Conservation (phyloP, 345 rosid species). For the Hirschfeldia incana region DNA sequence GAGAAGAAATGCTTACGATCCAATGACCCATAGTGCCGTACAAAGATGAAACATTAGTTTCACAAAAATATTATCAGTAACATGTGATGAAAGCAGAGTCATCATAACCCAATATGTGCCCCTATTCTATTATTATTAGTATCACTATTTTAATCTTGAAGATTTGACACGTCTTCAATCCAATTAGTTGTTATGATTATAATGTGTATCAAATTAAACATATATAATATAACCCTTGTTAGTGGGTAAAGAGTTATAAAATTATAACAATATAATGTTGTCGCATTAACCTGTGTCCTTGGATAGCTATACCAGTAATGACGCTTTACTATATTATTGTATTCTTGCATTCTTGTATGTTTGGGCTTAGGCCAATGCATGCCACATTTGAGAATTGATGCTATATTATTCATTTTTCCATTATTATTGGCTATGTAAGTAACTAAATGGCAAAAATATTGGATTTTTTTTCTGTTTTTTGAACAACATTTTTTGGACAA, state of each 20-base stretch:
- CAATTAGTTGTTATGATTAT: conserved; percentile 16
- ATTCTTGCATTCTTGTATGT: background rate
- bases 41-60: conserved; percentile 19
- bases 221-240: background rate
- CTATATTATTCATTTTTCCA: background rate
- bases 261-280: background rate
- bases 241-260: conserved; percentile 23
- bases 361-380: background rate
- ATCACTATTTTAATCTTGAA: conserved; percentile 8
- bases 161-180: conserved; percentile 33
- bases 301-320: background rate
- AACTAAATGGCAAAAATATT: background rate
- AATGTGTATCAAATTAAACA: conserved; percentile 1
- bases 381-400: background rate
- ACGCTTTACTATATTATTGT: background rate
- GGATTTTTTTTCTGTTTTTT: no score
- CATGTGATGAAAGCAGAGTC: conserved; percentile 40
- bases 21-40: conserved; percentile 19
- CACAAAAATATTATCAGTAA: conserved; percentile 24
- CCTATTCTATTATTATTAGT: conserved; percentile 10
- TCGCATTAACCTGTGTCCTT: conserved; percentile 4
- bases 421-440: background rate
- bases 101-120: conserved; percentile 32
- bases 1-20: conserved; percentile 8
- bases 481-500: no score